Evolutionary conservation across 2,329 filamentous ascomycete species (phyloP).

Genomic region (Diaporthe australafricana): DNA sequence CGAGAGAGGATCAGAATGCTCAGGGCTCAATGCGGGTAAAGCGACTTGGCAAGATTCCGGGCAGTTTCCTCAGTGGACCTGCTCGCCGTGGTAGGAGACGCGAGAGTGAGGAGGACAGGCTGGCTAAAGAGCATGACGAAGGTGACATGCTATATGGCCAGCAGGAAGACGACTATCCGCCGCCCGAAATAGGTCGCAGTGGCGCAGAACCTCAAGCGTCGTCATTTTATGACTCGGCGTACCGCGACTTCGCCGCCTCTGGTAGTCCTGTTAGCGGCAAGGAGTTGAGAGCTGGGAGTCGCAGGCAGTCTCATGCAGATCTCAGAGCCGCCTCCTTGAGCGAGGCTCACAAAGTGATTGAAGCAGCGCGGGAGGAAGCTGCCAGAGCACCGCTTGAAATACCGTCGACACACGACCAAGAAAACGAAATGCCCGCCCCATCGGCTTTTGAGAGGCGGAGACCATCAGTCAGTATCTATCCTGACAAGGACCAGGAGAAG

Average conservation of each 20-base stretch:
- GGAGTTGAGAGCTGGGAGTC: conserved; percentile 55
- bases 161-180: conserved; percentile 55
- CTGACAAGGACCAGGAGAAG: conserved; percentile 67
- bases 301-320: conserved; percentile 53
- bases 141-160: conserved; percentile 55
- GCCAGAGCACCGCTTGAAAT: conserved; percentile 61
- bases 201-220: conserved; percentile 51
- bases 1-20: conserved; percentile 71
- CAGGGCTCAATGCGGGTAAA: conserved; percentile 84
- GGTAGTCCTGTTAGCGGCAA: conserved; percentile 69
- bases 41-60: conserved; percentile 78
- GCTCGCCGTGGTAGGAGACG: conserved; percentile 79
- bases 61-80: conserved; percentile 83
- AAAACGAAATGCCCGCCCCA: conserved; percentile 76
- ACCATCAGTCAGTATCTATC: conserved; percentile 50
- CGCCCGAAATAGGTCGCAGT: conserved; percentile 51
- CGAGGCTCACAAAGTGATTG: conserved; percentile 48
- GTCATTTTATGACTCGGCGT: conserved; percentile 57
- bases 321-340: conserved; percentile 47
- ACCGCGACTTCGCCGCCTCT: conserved; percentile 63
- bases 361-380: conserved; percentile 47
- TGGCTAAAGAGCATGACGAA: conserved; percentile 49
- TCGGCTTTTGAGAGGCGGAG: conserved; percentile 75
- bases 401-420: conserved; percentile 79
- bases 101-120: conserved; percentile 72